phyloP scores from a whole-genome alignment of 768 basidiomycete genomes.

The Lentinula guzmanii region DNA sequence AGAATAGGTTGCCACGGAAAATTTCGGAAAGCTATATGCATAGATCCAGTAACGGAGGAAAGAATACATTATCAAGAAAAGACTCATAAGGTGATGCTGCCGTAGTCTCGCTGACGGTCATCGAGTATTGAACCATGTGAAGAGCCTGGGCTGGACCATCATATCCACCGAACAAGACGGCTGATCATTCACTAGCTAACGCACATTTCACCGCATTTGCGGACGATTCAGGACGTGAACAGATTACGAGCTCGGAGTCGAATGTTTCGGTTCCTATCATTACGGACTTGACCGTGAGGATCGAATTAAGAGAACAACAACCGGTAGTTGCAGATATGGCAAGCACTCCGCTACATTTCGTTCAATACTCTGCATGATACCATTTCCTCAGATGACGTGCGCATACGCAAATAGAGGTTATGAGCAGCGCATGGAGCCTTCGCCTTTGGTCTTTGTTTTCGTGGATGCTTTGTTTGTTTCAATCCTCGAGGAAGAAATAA shows the following conservation, averaged over 20 bases:
- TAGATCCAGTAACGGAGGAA: too few relatives aligned
- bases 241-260: background rate
- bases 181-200: background rate
- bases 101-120: too few relatives aligned
- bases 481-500: conserved; percentile 92
- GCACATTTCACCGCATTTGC: background rate
- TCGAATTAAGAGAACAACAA: background rate
- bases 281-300: background rate
- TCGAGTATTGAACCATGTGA: background rate
- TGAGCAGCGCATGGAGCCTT: background rate
- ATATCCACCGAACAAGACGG: background rate
- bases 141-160: background rate
- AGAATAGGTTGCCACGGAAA: background rate
- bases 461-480: conserved; percentile 11
- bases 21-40: background rate
- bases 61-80: too few relatives aligned
- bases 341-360: background rate
- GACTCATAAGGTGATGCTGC: too few relatives aligned
- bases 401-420: background rate
- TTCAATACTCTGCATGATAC: background rate
- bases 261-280: background rate
- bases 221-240: background rate
- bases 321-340: background rate
- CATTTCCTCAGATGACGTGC: background rate
- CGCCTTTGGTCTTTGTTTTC: too few relatives aligned